Evolutionary conservation across 257 asterid genomes (phyloP).

Genomic region (Echium plantagineum): DNA sequence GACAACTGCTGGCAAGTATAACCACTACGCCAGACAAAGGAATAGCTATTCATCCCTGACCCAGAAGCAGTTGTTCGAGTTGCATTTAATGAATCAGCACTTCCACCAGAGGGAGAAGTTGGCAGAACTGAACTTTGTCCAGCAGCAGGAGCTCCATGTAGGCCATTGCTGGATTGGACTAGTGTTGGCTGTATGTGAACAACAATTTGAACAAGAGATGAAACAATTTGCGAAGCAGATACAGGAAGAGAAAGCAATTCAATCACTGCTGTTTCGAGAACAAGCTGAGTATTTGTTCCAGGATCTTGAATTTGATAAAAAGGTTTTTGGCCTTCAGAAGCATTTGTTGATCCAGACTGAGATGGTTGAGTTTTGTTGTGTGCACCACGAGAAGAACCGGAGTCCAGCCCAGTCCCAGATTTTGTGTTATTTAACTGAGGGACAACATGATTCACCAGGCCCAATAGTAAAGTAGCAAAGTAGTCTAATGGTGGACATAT

Average conservation of each 20-base stretch:
- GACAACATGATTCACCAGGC: slow-evolving; percentile 81
- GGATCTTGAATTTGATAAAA: slow-evolving; percentile 96
- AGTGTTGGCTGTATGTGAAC: slow-evolving; percentile 93
- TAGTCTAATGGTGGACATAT: slow-evolving; percentile 85
- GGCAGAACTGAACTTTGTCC: slow-evolving; percentile 81
- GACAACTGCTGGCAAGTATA: slow-evolving; percentile 94
- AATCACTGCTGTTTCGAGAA: slow-evolving; percentile 93
- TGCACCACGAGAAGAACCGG: slow-evolving; percentile 30
- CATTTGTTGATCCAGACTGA: slow-evolving; percentile 42
- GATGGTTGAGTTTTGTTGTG: slow-evolving; percentile 49
- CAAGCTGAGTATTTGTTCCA: slow-evolving; percentile 83
- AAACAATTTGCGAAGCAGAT: slow-evolving; percentile 63
- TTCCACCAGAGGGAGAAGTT: slow-evolving; percentile 98
- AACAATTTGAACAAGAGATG: slow-evolving; percentile 87
- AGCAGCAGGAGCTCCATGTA: slow-evolving; percentile 35
- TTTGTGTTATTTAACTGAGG: slow-evolving; percentile 70
- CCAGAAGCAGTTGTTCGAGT: slow-evolving; percentile 46
- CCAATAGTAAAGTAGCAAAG: slow-evolving; percentile 76
- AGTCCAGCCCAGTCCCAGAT: slow-evolving; percentile 49
- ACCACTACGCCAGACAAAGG: slow-evolving; percentile 86
- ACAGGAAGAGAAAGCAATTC: slow-evolving; percentile 89
- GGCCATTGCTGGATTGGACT: slow-evolving; percentile 78
- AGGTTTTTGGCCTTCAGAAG: slow-evolving; percentile 70
- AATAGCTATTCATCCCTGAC: slow-evolving; percentile 52
- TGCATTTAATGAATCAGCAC: slow-evolving; percentile 81